Evolutionary conservation across 2,329 filamentous ascomycete genomes (phyloP), one percentile per base, ranked within the genome.

Genomic region (Sporothrix schenckii): DNA sequence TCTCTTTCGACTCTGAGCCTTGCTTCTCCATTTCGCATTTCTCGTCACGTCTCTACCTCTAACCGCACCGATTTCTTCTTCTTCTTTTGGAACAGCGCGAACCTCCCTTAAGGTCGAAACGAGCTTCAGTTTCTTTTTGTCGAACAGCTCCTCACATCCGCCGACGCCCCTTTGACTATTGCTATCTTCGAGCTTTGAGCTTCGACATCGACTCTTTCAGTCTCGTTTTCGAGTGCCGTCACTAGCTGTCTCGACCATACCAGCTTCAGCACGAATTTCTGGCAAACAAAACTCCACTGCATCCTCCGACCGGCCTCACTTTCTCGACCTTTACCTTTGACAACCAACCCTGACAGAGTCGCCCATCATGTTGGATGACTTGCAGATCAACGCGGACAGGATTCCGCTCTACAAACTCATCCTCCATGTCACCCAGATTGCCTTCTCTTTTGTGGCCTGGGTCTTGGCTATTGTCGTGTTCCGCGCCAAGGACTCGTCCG

Each of bases 401-500:
- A 80, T 88, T 54, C 86, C 87, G 69, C 79, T 79, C 72, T 78
- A 84, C 78, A 90, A 90, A 80, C 79, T 89, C 71, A 83, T 81
- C 69, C 77, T 89, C 54, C 88, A 90, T 79, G 79, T 81, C 67
- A 77, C 80, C 70, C 88, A 90, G 80, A 82, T 85, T 71, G 73
- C 86, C 61, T 75, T 88, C 30, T 84, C 81, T 60, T 81, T 89
- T 61, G 80, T 89, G 30, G 80, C 84, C 74, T 89, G 87, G 82
- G 81, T 84, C 71, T 80, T 90, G 71, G 85, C 87, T 74, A 88
- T 90, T 74, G 81, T 85, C 30, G 83, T 90, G 60, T 88, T 90
- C 76, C 81, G 81, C 53, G 80, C 81, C 69, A 77, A 83, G 11
- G 77, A 81, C 16, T 80, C 86, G 5, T 77, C 77, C 24, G 83